Percentiles rank a stretch among this genome's conserved stretches.
These are phyloP conservation scores for Diaporthe humulicola DNA, from an alignment of 2,329 filamentous ascomycete species.

Conservation along the genomic window DNA sequence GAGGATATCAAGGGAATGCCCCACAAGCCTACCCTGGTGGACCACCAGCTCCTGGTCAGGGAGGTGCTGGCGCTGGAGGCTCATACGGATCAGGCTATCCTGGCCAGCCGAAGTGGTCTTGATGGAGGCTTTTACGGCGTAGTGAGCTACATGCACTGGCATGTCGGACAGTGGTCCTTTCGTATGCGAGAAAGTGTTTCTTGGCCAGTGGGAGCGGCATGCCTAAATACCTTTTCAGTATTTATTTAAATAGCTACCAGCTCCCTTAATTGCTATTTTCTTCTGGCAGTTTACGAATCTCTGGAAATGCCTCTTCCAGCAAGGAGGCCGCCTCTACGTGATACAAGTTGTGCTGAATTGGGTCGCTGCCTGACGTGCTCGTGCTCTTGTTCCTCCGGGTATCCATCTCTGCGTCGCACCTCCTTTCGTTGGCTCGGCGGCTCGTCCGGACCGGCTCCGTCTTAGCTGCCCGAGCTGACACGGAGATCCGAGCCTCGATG, in stretches of 20 bases:
- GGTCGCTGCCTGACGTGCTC: not conserved
- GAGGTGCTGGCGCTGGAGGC: not conserved
- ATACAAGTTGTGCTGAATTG: no score
- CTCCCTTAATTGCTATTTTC: not conserved
- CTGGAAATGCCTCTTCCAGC: no score
- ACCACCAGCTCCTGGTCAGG: not conserved
- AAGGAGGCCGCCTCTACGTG: no score
- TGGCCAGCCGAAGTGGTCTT: conserved; percentile 14
- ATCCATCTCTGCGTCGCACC: not conserved
- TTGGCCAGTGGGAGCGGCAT: not conserved
- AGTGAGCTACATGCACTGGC: not conserved
- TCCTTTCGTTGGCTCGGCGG: not conserved
- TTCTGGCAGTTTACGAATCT: no score
- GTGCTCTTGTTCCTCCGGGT: not conserved
- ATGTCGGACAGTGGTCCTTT: not conserved
- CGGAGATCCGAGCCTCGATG: not conserved
- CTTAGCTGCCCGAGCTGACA: not conserved
- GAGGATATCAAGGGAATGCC: not conserved
- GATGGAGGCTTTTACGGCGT: not conserved
- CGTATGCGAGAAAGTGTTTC: not conserved
- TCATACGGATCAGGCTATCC: not conserved
- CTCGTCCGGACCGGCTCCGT: not conserved
- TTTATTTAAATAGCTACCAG: not conserved
- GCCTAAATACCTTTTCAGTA: not conserved
- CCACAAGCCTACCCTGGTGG: conserved; percentile 5